Conservation (phyloP, 805 yeast species). For the Danielia reshetovae region DNA sequence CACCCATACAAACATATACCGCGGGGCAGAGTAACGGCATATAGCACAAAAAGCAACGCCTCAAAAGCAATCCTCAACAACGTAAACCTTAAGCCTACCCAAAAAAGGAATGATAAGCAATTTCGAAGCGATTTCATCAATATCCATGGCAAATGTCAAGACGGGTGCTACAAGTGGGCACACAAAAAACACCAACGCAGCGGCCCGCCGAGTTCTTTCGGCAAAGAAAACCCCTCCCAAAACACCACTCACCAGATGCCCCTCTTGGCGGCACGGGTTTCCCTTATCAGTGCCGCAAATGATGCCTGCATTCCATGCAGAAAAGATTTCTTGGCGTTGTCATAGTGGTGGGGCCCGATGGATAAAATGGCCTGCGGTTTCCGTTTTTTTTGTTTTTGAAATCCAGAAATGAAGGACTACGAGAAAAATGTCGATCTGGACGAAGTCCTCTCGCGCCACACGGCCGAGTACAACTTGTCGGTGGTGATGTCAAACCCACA, state of each 20-base stretch:
- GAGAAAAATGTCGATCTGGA: slow-evolving; percentile 22
- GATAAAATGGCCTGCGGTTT: neutral
- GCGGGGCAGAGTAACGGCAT: too few relatives aligned
- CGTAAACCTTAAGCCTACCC: too few relatives aligned
- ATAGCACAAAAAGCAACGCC: too few relatives aligned
- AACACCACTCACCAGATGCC: too few relatives aligned
- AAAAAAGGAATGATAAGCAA: too few relatives aligned
- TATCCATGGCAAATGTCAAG: too few relatives aligned
- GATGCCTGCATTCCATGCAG: neutral
- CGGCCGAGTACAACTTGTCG: slow-evolving; percentile 46
- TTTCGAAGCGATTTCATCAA: too few relatives aligned
- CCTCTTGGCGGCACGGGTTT: too few relatives aligned
- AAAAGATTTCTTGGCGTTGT: neutral
- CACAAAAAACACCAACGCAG: too few relatives aligned
- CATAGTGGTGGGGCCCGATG: neutral
- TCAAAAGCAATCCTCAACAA: too few relatives aligned
- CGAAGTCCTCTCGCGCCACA: slow-evolving; percentile 37
- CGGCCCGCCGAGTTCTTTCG: neutral
- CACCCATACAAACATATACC: too few relatives aligned
- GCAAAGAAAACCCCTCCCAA: neutral
- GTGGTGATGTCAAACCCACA: slow-evolving; percentile 44
- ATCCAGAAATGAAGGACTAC: slow-evolving; percentile 10
- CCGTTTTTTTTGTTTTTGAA: neutral
- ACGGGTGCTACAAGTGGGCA: too few relatives aligned
- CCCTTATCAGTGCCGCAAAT: neutral